Base-by-base conservation (phyloP, 2,329 filamentous ascomycete species). In the Huntiella moniliformis region DNA sequence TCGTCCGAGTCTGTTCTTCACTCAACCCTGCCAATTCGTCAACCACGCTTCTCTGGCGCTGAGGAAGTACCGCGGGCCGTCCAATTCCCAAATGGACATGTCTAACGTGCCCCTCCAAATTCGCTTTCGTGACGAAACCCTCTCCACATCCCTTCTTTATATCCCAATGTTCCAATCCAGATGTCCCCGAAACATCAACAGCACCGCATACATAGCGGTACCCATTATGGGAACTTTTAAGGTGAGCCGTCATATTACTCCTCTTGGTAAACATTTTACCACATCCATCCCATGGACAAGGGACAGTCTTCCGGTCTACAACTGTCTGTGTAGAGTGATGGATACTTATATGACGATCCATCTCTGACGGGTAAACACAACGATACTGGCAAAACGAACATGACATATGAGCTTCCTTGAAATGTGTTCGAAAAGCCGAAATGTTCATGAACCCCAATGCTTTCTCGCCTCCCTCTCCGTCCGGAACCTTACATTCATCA, bases 61-160 rank as follows among this genome's bases (percentile, higher is more conserved):
- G 37, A 12, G 42, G 38, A 38, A 51, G 47, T 35, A 53, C 37
- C 7, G 38, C 12, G 13, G 67, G 67, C 10, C 71, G 65, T 46
- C 66, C 61, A 12, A 61, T 56, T n/a, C 77, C 75, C 18, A 94
- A 65, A 58, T 96, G 88, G 16, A 83, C 73, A 41, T 80, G 85
- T 15, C 83, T 77, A 38, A 95, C 70, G 57, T 96, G 88, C 53
- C 91, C 81, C 58, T 88, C 82, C 0, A 95, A 69, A 28, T 76
- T 77, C 13, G 74, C 71, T 59, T 92, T 94, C 51, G 79, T 82
- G 49, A 74, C 73, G 56, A 92, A 91, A 33, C 71, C 71, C 50
- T 76, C 73, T 2, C 79, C 82, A 56, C 88, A 96, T 12, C 79
- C 82, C 43, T 76, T 67, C 7, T 68, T 61, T 16, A 68, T 70